phyloP scores from a whole-genome alignment of 768 basidiomycete species.

The Coprinopsis sp. region DNA sequence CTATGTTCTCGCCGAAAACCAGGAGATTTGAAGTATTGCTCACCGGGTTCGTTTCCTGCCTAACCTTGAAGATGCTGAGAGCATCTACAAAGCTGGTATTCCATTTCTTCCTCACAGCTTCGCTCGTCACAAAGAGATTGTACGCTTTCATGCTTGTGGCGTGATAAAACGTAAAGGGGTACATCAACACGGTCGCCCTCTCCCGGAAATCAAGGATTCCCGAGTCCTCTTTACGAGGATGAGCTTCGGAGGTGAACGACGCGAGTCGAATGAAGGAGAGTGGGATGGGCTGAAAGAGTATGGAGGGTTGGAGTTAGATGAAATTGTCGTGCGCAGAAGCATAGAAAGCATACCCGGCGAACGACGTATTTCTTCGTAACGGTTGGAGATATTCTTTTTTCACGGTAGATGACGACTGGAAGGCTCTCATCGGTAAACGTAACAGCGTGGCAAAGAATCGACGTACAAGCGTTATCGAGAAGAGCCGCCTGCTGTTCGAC shows the following conservation, averaged over 20 bases:
- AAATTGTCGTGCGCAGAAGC: background rate
- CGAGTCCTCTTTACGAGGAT: constrained; percentile 59
- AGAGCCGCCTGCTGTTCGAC: constrained; percentile 59
- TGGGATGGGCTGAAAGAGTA: constrained; percentile 59
- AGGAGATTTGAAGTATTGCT: constrained; percentile 10
- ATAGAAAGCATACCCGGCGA: constrained; percentile 51
- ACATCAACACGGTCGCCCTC: constrained; percentile 51
- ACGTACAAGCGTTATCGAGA: constrained; percentile 73
- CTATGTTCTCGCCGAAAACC: background rate
- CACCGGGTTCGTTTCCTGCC: constrained; percentile 74
- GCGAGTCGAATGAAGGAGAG: constrained; percentile 74
- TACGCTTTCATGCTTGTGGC: constrained; percentile 57
- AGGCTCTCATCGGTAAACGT: constrained; percentile 5
- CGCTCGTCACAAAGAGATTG: constrained; percentile 63
- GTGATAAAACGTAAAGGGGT: constrained; percentile 77
- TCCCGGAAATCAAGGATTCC: constrained; percentile 52
- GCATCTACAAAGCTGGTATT: constrained; percentile 53
- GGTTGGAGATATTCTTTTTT: constrained; percentile 51
- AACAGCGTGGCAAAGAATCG: background rate
- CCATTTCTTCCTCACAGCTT: constrained; percentile 61
- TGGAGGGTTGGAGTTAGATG: background rate
- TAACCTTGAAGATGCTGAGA: constrained; percentile 55
- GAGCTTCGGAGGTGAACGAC: constrained; percentile 54
- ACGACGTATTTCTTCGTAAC: constrained; percentile 48
- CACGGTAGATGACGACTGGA: constrained; percentile 62